Base-by-base conservation (phyloP, 176 grass and related monocot species). In the Bromus sterilis region DNA sequence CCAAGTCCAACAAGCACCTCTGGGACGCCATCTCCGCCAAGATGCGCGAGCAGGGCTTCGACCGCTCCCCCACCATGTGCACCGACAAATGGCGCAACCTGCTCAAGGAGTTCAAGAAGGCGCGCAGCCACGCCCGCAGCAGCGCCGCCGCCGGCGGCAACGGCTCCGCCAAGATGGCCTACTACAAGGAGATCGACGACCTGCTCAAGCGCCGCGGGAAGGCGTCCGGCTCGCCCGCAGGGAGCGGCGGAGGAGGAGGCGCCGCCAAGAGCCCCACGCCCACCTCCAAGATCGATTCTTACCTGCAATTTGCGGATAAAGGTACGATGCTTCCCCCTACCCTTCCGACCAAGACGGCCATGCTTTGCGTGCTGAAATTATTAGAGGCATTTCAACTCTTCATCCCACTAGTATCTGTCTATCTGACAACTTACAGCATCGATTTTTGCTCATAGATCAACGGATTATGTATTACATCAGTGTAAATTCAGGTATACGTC, bases 71-170 rank as follows among this genome's bases (percentile, higher is more conserved):
- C 58, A 93, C 91, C 91, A 99, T 99, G 93, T 99, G 96, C 85
- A 99, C 93, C 5, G 93, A 93, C 87, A 99, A 99, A 83, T 99
- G 96, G 96, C 82, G 96, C 56, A 99, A 95, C 85, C 77, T 99
- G 9, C 89, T 95, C 42, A 99, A 99, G 87, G 93, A 99, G 82
- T 95, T 99, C 85, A 99, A 99, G 85, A 99, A 95, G 93, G 96
- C 87, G 71, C 94, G 94, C 82, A 90, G 94, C 82, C 93, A 91
- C 70, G 71, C 86, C 13, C 90, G 90, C 30, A 86, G 79, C 87
- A 79, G 79, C 53, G 90, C 78, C 61, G 77, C 65, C 21, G 74
- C 51, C 28, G 92, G 90, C 6, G 93, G 86, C 31, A 87, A 88
- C 25, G 89, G 93, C 25, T 83, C 91, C 18, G 93, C 80, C 28